These are phyloP conservation scores for Rhynchosporium secalis DNA, from an alignment of 2,329 filamentous ascomycete genomes.

Conservation along the genomic window DNA sequence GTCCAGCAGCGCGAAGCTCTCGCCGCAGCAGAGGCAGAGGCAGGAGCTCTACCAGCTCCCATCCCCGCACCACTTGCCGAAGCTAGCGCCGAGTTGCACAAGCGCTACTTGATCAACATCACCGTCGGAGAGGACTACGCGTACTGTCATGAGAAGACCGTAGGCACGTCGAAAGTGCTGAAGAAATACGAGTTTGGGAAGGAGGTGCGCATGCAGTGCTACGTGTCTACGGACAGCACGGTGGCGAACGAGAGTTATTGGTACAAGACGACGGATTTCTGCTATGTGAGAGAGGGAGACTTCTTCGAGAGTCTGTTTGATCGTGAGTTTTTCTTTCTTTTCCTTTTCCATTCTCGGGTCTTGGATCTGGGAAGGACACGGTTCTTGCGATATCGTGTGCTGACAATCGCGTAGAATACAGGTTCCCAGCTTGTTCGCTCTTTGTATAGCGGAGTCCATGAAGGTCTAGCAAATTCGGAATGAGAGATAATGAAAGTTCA, in stretches of 20 bases:
- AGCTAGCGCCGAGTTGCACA: constrained; percentile 10
- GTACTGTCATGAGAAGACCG: constrained; percentile 17
- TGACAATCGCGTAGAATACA: constrained; percentile 9
- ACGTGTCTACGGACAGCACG: neutral
- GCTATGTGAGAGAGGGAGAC: constrained; percentile 28
- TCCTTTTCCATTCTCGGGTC: neutral
- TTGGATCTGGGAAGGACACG: neutral
- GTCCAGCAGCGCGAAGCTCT: constrained; percentile 4
- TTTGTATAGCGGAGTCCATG: neutral
- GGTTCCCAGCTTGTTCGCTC: constrained; percentile 14
- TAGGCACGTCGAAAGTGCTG: constrained; percentile 7
- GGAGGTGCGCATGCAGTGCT: constrained; percentile 21
- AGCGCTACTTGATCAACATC: constrained; percentile 25
- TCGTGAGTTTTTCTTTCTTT: constrained; percentile 18
- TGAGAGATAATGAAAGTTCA: neutral
- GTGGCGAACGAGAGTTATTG: constrained; percentile 22
- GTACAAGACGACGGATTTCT: constrained; percentile 32
- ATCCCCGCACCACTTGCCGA: neutral
- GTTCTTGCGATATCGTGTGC: neutral
- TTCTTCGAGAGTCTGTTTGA: constrained; percentile 29
- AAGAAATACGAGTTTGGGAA: constrained; percentile 18
- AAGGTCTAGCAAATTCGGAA: neutral
- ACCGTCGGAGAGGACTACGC: constrained; percentile 31
- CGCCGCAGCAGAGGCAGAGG: neutral
- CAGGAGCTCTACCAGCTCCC: neutral